Base-by-base conservation (phyloP, 1,139 yeast species). In the Suhomyces atakaporum region DNA sequence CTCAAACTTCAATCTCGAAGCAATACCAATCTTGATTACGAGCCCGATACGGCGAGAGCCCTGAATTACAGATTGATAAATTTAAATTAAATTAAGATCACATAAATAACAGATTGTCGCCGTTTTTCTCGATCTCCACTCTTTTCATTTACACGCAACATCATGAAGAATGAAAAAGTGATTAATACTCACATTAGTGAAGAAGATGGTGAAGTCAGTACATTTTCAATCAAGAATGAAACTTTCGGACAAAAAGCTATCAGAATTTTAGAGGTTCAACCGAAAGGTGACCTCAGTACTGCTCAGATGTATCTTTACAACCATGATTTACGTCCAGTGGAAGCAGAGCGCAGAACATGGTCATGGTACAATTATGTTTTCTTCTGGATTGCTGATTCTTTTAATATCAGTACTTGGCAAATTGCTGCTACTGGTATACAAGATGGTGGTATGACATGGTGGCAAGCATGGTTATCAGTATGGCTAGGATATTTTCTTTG, bases 361-460 rank as follows among this genome's bases (percentile, higher is more conserved):
- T 67, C 77, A 20, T 85, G 95, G 94, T 81, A 71, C 58, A 84
- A 85, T 54, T 87, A 66, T 55, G 81, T 82, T 7, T 81, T 77
- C 44, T 85, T 85, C 51, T 87, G 96, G 96, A 62, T 86, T 39
- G 89, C 95, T 1, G 96, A 86, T 56, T 79, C 94, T 16, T 84
- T 88, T 64, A 87, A 87, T 58, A 81, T 88, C 51, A 86, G 84
- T 55, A 86, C 96, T 8, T 87, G 94, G 90, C 90, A 85, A 64
- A 86, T 88, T 52, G 95, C 95, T 5, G 81, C 92, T 3, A 83
- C 94, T 1, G 94, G 95, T 46, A 67, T 70, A 19, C 82, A 83
- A 41, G 69, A 68, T 36, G 73, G 76, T 27, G 92, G 92, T 6
- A 66, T 87, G 62, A 77, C 81, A 12, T 86, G 95, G 95, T 87